Conservation (phyloP, 2,329 filamentous ascomycete species). For the Microdochium bolleyi region DNA sequence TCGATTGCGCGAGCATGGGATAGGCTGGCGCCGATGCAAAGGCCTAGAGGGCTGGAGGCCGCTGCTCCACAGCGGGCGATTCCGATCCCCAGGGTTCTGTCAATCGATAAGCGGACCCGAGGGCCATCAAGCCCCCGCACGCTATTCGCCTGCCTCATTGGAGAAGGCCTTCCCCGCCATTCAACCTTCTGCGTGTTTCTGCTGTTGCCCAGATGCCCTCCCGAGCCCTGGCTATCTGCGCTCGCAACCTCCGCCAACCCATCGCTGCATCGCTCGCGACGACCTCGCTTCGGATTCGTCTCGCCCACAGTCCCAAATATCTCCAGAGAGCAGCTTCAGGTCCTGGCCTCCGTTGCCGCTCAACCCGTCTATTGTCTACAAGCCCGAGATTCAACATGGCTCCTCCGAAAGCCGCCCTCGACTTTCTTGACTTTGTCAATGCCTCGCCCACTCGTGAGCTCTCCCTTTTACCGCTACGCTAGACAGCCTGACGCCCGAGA, state of each 20-base stretch:
- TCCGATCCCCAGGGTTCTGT: neutral
- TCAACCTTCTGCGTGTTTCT: neutral
- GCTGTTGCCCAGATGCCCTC: neutral
- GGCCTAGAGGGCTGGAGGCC: no score
- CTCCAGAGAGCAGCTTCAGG: neutral
- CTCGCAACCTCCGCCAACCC: neutral
- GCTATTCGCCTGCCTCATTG: neutral
- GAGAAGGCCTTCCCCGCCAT: neutral
- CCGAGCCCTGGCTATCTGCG: neutral
- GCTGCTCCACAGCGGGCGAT: no score
- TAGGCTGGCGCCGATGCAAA: no score
- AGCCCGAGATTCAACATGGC: constrained; percentile 34
- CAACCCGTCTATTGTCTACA: neutral
- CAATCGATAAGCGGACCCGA: neutral
- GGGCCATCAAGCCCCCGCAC: neutral
- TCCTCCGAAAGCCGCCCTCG: constrained; percentile 54
- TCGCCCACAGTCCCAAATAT: neutral
- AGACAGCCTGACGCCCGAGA: no score
- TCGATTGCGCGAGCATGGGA: no score
- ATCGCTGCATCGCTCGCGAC: neutral
- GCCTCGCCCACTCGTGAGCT: constrained; percentile 81
- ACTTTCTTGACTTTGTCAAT: constrained; percentile 92
- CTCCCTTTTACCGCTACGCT: neutral
- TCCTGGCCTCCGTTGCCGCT: neutral
- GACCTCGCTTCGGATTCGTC: neutral